Evolutionary conservation across 1,139 yeast genomes (phyloP).

Genomic region (Magnusiomyces tetraspermus): DNA sequence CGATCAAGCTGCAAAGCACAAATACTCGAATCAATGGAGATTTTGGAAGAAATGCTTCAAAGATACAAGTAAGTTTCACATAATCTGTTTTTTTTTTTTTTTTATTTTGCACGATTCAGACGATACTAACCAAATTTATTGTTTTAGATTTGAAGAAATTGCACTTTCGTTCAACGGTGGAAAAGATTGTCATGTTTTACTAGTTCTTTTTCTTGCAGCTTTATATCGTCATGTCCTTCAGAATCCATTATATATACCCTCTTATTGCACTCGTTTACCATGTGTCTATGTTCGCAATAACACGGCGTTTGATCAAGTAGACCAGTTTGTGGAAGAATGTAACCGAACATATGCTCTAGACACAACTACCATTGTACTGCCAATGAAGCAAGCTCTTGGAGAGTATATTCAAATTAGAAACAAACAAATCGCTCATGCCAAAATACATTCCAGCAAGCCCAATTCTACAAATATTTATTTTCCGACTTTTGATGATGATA

Average conservation of each 20-base stretch:
- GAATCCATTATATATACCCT: slow-evolving; percentile 8
- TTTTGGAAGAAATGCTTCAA: slow-evolving; percentile 31
- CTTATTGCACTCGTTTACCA: slow-evolving; percentile 24
- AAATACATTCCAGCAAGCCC: no score
- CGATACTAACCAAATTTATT: neutral
- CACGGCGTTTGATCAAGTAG: slow-evolving; percentile 55
- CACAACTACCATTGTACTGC: slow-evolving; percentile 29
- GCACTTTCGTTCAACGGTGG: slow-evolving; percentile 86
- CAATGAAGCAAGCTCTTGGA: slow-evolving; percentile 57
- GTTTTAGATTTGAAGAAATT: slow-evolving; percentile 40
- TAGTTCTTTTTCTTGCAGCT: slow-evolving; percentile 56
- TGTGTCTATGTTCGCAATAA: slow-evolving; percentile 66
- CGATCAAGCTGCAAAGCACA: slow-evolving; percentile 23
- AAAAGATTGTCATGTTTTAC: slow-evolving; percentile 80
- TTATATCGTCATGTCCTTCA: slow-evolving; percentile 35
- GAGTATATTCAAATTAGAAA: slow-evolving; percentile 37
- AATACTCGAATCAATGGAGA: slow-evolving; percentile 27
- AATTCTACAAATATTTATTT: neutral
- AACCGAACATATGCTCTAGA: slow-evolving; percentile 28
- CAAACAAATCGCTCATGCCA: neutral
- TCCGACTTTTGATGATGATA: neutral
- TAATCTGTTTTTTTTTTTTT: no score
- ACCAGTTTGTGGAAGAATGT: slow-evolving; percentile 34
- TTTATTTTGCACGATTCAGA: neutral
- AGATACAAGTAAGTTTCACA: slow-evolving; percentile 22